phyloP scores from a whole-genome alignment of 768 basidiomycete species.

The Russula ochroleuca region DNA sequence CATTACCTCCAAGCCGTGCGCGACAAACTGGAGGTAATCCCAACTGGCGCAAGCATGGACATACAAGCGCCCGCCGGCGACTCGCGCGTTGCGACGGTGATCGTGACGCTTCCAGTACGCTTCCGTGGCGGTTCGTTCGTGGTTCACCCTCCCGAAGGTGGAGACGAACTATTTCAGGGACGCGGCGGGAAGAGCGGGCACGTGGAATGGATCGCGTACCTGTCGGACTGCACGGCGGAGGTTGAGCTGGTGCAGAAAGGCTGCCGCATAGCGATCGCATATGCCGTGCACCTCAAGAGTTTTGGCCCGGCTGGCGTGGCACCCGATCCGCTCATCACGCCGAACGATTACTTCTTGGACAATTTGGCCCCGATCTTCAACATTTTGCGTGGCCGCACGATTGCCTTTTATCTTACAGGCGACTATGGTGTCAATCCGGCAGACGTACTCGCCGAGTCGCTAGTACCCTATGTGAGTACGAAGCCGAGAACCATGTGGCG shows the following conservation, averaged over 20 bases:
- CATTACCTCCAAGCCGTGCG: slow-evolving; percentile 64
- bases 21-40: slow-evolving; percentile 67
- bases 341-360: slow-evolving; percentile 72
- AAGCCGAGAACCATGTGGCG: not conserved
- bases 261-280: slow-evolving; percentile 63
- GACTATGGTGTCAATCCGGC: slow-evolving; percentile 70
- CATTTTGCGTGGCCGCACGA: slow-evolving; percentile 60
- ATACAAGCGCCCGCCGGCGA: slow-evolving; percentile 57
- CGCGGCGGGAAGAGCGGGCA: slow-evolving; percentile 58
- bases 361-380: slow-evolving; percentile 67
- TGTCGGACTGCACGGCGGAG: slow-evolving; percentile 70
- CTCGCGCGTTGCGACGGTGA: slow-evolving; percentile 65
- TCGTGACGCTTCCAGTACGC: slow-evolving; percentile 70
- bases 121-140: slow-evolving; percentile 65
- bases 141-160: slow-evolving; percentile 51
- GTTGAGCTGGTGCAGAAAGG: slow-evolving; percentile 68
- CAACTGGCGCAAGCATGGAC: slow-evolving; percentile 54
- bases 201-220: slow-evolving; percentile 76
- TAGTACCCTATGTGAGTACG: slow-evolving; percentile 62
- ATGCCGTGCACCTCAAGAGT: slow-evolving; percentile 63
- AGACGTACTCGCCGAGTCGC: slow-evolving; percentile 60
- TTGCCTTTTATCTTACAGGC: slow-evolving; percentile 67
- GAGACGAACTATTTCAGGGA: slow-evolving; percentile 59
- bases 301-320: slow-evolving; percentile 52
- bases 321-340: slow-evolving; percentile 62